Evolutionary conservation across 352 stramenopile genomes (phyloP).

Genomic region (Phytophthora gonapodyides): DNA sequence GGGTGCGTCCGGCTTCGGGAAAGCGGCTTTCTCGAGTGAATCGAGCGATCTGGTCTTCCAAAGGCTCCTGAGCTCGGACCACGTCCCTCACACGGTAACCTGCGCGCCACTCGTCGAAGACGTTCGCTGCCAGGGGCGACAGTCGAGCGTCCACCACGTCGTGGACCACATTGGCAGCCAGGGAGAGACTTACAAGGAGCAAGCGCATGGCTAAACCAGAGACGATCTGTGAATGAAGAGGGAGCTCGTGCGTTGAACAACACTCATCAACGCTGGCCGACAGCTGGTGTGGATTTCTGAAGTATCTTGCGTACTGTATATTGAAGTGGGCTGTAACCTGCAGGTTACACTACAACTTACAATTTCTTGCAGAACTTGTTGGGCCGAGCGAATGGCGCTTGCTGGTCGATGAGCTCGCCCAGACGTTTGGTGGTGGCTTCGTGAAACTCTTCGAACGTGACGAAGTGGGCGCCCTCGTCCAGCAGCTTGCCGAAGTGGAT

Average conservation of each 20-base stretch:
- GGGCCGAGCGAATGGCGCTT: slow-evolving; percentile 46
- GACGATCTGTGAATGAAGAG: no score
- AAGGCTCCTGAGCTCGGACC: slow-evolving; percentile 17
- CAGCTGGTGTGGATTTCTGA: slow-evolving; percentile 9
- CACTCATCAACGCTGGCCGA: neutral
- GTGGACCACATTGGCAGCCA: neutral
- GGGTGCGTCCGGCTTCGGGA: slow-evolving; percentile 37
- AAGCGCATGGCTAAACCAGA: slow-evolving; percentile 1
- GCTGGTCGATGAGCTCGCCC: slow-evolving; percentile 68
- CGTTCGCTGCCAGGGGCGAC: slow-evolving; percentile 22
- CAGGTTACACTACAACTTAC: no score
- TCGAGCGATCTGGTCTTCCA: slow-evolving; percentile 38
- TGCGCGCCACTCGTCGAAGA: slow-evolving; percentile 33
- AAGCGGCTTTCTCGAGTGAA: slow-evolving; percentile 44
- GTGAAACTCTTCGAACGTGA: slow-evolving; percentile 71
- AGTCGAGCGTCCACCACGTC: slow-evolving; percentile 4
- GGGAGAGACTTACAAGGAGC: slow-evolving; percentile 5
- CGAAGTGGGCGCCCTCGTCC: slow-evolving; percentile 63
- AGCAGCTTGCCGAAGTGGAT: slow-evolving; percentile 69
- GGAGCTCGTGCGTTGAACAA: no score
- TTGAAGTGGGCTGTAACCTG: slow-evolving; percentile 18
- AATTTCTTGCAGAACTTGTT: slow-evolving; percentile 64
- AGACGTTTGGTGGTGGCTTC: slow-evolving; percentile 60
- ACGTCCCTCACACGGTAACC: slow-evolving; percentile 22
- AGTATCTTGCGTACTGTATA: slow-evolving; percentile 9